These are phyloP conservation scores for Yarrowia bubula DNA, from an alignment of 805 yeast species.

Conservation along the genomic window DNA sequence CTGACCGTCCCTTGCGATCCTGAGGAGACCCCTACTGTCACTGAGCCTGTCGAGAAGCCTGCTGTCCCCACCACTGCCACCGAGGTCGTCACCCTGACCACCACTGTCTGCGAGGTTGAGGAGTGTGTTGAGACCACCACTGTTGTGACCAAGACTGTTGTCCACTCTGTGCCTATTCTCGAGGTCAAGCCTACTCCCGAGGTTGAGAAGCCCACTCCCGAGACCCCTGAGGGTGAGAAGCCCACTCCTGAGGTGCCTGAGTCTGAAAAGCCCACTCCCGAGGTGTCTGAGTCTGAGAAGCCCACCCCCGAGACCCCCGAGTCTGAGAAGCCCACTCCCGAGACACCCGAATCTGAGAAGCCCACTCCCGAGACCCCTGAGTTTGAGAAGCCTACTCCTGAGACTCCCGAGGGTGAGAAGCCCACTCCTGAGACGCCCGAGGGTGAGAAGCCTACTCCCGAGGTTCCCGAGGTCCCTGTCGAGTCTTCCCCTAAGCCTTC, in stretches of 20 bases:
- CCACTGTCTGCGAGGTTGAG: not conserved
- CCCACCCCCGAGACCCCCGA: not conserved
- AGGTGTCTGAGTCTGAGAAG: not conserved
- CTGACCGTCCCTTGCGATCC: constrained; percentile 7
- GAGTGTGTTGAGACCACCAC: not conserved
- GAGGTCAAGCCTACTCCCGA: not conserved
- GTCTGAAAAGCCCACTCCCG: not conserved
- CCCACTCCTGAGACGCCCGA: not conserved
- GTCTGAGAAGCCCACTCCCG: not conserved
- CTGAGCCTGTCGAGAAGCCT: not conserved
- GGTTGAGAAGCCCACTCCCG: not conserved
- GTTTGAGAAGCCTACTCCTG: not conserved
- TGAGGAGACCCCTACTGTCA: not conserved
- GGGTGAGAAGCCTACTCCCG: not conserved
- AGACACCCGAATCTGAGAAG: not conserved
- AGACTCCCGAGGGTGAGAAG: not conserved
- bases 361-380: not conserved
- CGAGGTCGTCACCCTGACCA: not conserved
- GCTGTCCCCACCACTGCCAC: not conserved
- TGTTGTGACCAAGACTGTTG: not conserved
- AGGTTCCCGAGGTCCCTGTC: not conserved
- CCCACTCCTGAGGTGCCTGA: not conserved
- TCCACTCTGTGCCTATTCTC: not conserved
- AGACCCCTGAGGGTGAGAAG: not conserved
- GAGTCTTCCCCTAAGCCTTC: not conserved